A percentile compares a stretch with the other conserved stretches of the same genome.
These are phyloP conservation scores for Platanthera zijinensis DNA, from an alignment of 106 monocot genomes.

Conservation along the genomic window DNA sequence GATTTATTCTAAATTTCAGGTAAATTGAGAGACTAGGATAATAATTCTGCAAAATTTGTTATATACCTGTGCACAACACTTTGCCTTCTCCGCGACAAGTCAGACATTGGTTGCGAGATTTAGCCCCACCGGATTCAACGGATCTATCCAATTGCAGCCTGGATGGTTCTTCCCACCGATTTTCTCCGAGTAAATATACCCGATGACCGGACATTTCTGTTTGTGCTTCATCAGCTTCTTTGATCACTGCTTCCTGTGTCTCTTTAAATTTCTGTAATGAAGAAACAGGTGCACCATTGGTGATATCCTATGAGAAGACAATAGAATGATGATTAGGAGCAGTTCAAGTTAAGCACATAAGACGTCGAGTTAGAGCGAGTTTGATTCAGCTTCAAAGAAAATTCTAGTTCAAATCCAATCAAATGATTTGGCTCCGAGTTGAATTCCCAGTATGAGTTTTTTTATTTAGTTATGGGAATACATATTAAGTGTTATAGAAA, in stretches of 20 bases:
- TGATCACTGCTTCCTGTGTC: constrained; percentile 44
- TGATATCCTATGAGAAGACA: constrained; percentile 29
- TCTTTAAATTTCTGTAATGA: constrained; percentile 39
- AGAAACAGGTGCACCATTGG: constrained; percentile 50
- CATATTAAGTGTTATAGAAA: too few species aligned
- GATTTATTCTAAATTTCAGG: too few species aligned
- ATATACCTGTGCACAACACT: constrained; percentile 82
- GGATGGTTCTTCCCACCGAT: constrained; percentile 91
- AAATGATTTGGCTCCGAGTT: too few species aligned
- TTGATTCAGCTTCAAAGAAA: too few species aligned
- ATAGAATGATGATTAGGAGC: background rate
- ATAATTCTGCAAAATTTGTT: background rate
- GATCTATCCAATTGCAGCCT: constrained; percentile 36
- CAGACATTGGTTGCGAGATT: constrained; percentile 41
- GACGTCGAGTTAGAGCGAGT: too few species aligned
- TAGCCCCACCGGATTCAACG: constrained; percentile 7
- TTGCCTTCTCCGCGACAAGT: constrained; percentile 85
- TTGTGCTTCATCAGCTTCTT: constrained; percentile 26
- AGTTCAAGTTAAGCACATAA: background rate
- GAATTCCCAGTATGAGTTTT: too few species aligned
- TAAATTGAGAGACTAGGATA: too few species aligned
- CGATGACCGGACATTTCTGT: constrained; percentile 42
- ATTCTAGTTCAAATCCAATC: too few species aligned
- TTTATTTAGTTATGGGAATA: too few species aligned
- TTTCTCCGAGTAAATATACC: constrained; percentile 96